A percentile compares a stretch with the other conserved stretches of the same genome.
phyloP scores from a whole-genome alignment of 345 rosid species.

The Durio zibethinus region DNA sequence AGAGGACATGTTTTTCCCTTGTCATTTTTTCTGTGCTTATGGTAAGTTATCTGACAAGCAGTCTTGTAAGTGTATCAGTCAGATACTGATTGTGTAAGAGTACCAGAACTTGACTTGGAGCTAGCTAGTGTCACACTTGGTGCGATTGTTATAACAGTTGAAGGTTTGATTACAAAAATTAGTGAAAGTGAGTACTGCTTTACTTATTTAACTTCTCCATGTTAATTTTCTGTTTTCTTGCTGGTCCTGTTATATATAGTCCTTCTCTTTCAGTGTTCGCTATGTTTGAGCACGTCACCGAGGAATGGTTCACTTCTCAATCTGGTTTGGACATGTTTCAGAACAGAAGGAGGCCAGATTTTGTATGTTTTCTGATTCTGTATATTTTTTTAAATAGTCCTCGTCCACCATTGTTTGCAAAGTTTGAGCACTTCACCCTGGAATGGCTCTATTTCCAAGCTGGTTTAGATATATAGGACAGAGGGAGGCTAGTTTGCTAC shows the following conservation, averaged over 20 bases:
- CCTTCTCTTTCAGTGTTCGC: background rate
- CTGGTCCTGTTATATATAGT: background rate
- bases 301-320: background rate
- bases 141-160: conserved; percentile 88
- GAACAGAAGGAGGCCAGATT: background rate
- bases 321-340: background rate
- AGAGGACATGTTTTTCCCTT: background rate
- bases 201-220: conserved; percentile 1
- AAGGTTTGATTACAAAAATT: conserved; percentile 84
- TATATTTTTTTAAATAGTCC: background rate
- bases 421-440: background rate
- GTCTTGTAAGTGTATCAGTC: conserved; percentile 45
- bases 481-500: background rate
- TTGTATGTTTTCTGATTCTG: background rate
- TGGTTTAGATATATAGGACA: background rate
- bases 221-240: background rate
- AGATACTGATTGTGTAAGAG: conserved; percentile 71
- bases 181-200: conserved; percentile 74
- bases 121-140: conserved; percentile 87
- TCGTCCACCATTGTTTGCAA: background rate
- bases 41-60: background rate
- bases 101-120: conserved; percentile 92
- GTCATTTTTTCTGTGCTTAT: background rate
- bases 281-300: background rate
- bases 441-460: background rate